Percentiles rank a stretch among this genome's conserved stretches.
phyloP scores from a whole-genome alignment of 192 early-diverging fungal genomes.

The Rhizoclosmatium globosum region DNA sequence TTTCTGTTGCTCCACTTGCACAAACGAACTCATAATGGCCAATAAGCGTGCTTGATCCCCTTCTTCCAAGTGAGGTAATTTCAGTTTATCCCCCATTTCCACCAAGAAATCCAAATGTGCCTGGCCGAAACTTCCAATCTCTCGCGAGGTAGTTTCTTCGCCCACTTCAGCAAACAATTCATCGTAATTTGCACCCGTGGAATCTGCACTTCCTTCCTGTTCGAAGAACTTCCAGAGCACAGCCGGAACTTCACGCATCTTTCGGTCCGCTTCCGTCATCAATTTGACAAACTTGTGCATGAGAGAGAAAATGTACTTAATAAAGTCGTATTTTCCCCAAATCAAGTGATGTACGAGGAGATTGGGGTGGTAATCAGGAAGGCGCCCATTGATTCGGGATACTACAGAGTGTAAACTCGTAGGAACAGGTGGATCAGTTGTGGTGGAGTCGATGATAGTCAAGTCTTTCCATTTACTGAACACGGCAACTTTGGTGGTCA shows the following conservation, averaged over 20 bases:
- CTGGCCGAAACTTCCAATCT: conserved; percentile 50
- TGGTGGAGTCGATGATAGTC: neutral
- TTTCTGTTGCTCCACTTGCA: conserved; percentile 75
- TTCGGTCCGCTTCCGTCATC: conserved; percentile 59
- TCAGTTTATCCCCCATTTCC: neutral
- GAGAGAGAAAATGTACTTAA: conserved; percentile 66
- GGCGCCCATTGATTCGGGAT: conserved; percentile 48
- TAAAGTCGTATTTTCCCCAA: conserved; percentile 68
- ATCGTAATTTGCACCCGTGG: conserved; percentile 46
- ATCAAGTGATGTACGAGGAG: conserved; percentile 74
- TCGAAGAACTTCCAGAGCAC: conserved; percentile 67
- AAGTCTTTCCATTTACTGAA: conserved; percentile 73
- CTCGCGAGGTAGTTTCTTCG: conserved; percentile 14
- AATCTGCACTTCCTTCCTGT: conserved; percentile 44
- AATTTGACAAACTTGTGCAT: conserved; percentile 72
- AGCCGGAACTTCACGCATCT: conserved; percentile 63
- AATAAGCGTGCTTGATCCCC: conserved; percentile 17
- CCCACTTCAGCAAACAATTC: conserved; percentile 65
- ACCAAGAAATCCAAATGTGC: conserved; percentile 40
- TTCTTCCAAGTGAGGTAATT: conserved; percentile 4
- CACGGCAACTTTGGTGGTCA: conserved; percentile 60
- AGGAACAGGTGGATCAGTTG: neutral
- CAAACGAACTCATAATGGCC: conserved; percentile 22
- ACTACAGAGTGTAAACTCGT: conserved; percentile 25
- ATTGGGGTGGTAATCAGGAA: conserved; percentile 79